Conservation (phyloP, 2,329 filamentous ascomycete genomes). For the Fusarium bactridioides region DNA sequence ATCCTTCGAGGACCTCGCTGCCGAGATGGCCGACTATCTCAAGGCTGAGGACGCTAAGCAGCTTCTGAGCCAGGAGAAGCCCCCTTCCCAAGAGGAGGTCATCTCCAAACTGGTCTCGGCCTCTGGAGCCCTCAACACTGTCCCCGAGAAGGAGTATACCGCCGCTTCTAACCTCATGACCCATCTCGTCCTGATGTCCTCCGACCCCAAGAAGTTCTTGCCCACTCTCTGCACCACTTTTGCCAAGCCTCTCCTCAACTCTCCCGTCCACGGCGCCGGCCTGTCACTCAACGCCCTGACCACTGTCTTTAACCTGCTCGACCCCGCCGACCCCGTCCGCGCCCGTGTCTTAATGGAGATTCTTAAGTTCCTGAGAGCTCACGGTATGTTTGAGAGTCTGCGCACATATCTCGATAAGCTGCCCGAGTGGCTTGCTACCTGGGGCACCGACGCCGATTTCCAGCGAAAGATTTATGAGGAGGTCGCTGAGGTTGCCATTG, state of each 20-base stretch:
- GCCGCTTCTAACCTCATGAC: slow-evolving; percentile 97
- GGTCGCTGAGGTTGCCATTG: slow-evolving; percentile 80
- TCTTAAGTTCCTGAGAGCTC: slow-evolving; percentile 79
- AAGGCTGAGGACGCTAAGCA: slow-evolving; percentile 82
- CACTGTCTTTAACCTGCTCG: slow-evolving; percentile 95
- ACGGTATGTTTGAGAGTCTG: slow-evolving; percentile 82
- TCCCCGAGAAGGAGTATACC: slow-evolving; percentile 96
- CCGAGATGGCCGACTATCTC: slow-evolving; percentile 95
- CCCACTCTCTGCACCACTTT: slow-evolving; percentile 90
- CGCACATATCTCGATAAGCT: slow-evolving; percentile 85
- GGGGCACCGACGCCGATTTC: slow-evolving; percentile 84
- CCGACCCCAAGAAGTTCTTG: slow-evolving; percentile 85
- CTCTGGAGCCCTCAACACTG: slow-evolving; percentile 78
- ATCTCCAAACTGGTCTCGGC: slow-evolving; percentile 89
- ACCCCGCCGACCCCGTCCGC: slow-evolving; percentile 77
- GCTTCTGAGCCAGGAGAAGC: slow-evolving; percentile 75
- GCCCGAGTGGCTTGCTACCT: slow-evolving; percentile 80
- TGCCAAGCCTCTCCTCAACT: slow-evolving; percentile 83
- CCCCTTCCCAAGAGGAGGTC: slow-evolving; percentile 76
- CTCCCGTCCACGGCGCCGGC: slow-evolving; percentile 82
- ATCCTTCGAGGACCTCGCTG: slow-evolving; percentile 88
- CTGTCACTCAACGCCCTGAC: slow-evolving; percentile 90
- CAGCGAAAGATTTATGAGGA: slow-evolving; percentile 85
- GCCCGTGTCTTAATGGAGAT: slow-evolving; percentile 93
- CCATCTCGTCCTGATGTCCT: slow-evolving; percentile 87